Evolutionary conservation across 495 filamentous ascomycete genomes (phyloP).

Genomic region (Xylaria palmicola): DNA sequence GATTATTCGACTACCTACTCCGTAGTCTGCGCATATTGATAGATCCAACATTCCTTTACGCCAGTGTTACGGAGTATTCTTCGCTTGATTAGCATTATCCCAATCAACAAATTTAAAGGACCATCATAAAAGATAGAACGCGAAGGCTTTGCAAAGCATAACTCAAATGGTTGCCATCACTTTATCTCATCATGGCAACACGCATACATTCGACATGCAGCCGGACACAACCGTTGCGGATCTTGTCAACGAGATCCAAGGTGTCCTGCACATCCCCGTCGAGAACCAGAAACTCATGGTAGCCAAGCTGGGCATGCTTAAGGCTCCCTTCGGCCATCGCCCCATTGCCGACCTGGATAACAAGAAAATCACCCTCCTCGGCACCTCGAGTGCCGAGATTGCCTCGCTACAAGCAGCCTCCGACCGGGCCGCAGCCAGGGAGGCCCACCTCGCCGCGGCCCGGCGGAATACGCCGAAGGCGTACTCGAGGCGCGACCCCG

Average conservation of each 20-base stretch:
- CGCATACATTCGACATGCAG: conserved; percentile 44
- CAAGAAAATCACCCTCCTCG: conserved; percentile 64
- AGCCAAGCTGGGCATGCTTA: conserved; percentile 65
- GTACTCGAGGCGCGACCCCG: conserved; percentile 19
- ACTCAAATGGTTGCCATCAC: conserved; percentile 40
- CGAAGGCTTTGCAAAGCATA: background rate
- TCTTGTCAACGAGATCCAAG: conserved; percentile 57
- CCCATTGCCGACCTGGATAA: conserved; percentile 50
- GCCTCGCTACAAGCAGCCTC: conserved; percentile 43
- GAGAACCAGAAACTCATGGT: conserved; percentile 75
- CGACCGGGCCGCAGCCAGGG: conserved; percentile 38
- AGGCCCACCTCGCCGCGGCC: conserved; percentile 38
- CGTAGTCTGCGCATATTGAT: too few relatives aligned
- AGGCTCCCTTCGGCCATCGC: conserved; percentile 48
- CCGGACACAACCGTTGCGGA: conserved; percentile 56
- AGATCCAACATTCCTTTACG: conserved; percentile 1
- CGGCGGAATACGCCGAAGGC: conserved; percentile 33
- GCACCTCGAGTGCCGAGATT: conserved; percentile 55
- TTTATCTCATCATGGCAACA: conserved; percentile 57
- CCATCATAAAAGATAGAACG: background rate
- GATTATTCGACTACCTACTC: background rate
- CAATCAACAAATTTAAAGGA: background rate
- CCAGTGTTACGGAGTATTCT: background rate
- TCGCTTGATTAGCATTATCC: background rate
- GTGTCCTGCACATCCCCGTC: conserved; percentile 59